Evolutionary conservation across 345 rosid species (phyloP), one percentile per base, ranked within the genome.

Genomic region (Salix exigua): DNA sequence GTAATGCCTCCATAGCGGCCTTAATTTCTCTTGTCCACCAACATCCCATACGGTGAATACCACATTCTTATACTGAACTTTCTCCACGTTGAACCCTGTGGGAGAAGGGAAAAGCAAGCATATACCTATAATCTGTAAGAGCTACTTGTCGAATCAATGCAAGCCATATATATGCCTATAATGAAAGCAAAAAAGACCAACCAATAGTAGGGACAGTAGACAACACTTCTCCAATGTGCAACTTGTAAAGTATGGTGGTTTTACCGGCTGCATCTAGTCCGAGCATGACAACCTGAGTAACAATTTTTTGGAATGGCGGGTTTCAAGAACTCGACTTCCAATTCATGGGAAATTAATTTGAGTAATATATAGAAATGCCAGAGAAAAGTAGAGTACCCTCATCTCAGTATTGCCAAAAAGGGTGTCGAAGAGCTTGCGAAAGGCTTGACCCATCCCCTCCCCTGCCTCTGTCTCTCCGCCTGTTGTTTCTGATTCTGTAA

Each of bases 1-100:
- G 88, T 96, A 96, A 86, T 96, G 99, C 88, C 99, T 90, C 99
- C 99, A 96, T 6, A 96, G 87, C 42, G 99, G 97, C 86, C 99
- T 89, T 51, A 94, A 82, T 86, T 96, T 96, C 89, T 94, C 98
- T 83, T 94, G 98, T 38, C 99, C 98, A 73, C 99, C 97, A 73
- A 94, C 97, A 78, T 96, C 99, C 99, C 99, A 96, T 71, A 94
- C 99, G 21, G 97, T 96, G 88, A 96, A 96, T 51, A 94, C 73
- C 71, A 96, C 99, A 88, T 96, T 94, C 91, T 96, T 96, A 84
- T 96, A 96, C 88, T 94, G 97, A 58, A 96, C 98, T 86, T 96
- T 94, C 96, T 96, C 99, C 78, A 96, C 99, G 66, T 96, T 96
- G 89, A 96, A 96, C 78, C 99, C 99, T 96, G 76, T 51, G 86